Conservation (phyloP, 176 grass and related monocot genomes). For the Typha latifolia region DNA sequence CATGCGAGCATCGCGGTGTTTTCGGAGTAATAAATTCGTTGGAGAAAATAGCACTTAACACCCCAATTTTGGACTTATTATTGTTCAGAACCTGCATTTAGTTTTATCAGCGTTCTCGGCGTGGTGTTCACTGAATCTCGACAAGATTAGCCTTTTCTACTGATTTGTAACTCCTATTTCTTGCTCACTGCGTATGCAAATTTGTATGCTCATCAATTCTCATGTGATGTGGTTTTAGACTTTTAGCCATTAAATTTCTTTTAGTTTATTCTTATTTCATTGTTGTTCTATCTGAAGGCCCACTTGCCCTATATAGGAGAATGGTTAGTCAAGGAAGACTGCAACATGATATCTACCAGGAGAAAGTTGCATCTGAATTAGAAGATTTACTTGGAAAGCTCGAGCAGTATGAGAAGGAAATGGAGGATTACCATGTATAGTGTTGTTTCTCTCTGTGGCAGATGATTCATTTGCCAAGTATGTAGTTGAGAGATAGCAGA, state of each 20-base stretch:
- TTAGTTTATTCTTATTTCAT: slow-evolving; percentile 5
- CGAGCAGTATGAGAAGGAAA: slow-evolving; percentile 68
- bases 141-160: too few relatives aligned
- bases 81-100: too few relatives aligned
- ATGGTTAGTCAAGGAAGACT: slow-evolving; percentile 76
- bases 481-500: neutral
- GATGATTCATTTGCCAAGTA: neutral
- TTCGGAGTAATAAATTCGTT: too few relatives aligned
- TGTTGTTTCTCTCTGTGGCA: neutral
- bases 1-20: too few relatives aligned
- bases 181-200: neutral
- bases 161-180: too few relatives aligned
- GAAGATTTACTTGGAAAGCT: slow-evolving; percentile 54
- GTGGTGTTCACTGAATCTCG: too few relatives aligned
- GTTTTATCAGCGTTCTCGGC: too few relatives aligned
- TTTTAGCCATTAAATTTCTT: neutral
- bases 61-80: too few relatives aligned
- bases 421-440: slow-evolving; percentile 96
- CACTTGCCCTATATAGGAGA: slow-evolving; percentile 57
- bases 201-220: neutral
- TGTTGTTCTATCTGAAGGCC: slow-evolving; percentile 39
- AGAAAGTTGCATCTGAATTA: slow-evolving; percentile 62
- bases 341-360: slow-evolving; percentile 59
- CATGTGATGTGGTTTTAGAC: neutral
- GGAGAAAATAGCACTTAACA: too few relatives aligned